Conservation (phyloP, 2,329 filamentous ascomycete genomes). For the Rosellinia necatrix region DNA sequence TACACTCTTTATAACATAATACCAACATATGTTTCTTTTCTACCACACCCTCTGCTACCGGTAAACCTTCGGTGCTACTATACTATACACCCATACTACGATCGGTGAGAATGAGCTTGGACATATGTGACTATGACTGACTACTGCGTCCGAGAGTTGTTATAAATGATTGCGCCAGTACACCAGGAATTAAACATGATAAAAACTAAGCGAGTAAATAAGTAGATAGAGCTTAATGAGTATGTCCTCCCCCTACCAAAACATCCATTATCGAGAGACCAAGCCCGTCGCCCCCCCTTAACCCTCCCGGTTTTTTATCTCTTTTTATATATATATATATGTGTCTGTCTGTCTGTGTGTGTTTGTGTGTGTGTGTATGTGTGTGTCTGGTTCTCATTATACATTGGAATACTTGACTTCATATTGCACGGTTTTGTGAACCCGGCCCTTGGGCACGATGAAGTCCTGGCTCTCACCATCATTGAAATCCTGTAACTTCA, state of each 20-base stretch:
- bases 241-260: slow-evolving; percentile 9
- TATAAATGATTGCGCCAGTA: slow-evolving; percentile 15
- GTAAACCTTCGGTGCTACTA: too few relatives aligned
- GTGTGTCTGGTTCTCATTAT: slow-evolving; percentile 16
- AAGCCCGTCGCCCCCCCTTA: slow-evolving; percentile 12
- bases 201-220: too few relatives aligned
- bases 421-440: slow-evolving; percentile 30
- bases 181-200: slow-evolving; percentile 20
- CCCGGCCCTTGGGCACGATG: slow-evolving; percentile 29
- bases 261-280: not conserved
- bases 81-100: too few relatives aligned
- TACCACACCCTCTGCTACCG: too few relatives aligned
- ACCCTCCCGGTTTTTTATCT: too few relatives aligned
- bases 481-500: slow-evolving; percentile 31
- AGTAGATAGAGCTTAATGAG: slow-evolving; percentile 7
- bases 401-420: slow-evolving; percentile 29
- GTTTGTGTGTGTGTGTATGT: too few relatives aligned
- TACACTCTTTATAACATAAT: slow-evolving; percentile 24
- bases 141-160: too few relatives aligned
- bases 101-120: too few relatives aligned
- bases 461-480: slow-evolving; percentile 28
- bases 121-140: too few relatives aligned
- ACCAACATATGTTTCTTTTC: slow-evolving; percentile 24
- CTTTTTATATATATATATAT: too few relatives aligned
- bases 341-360: too few relatives aligned